Evolutionary conservation across 768 basidiomycete genomes (phyloP).

Genomic region (Hypholoma fasciculare): DNA sequence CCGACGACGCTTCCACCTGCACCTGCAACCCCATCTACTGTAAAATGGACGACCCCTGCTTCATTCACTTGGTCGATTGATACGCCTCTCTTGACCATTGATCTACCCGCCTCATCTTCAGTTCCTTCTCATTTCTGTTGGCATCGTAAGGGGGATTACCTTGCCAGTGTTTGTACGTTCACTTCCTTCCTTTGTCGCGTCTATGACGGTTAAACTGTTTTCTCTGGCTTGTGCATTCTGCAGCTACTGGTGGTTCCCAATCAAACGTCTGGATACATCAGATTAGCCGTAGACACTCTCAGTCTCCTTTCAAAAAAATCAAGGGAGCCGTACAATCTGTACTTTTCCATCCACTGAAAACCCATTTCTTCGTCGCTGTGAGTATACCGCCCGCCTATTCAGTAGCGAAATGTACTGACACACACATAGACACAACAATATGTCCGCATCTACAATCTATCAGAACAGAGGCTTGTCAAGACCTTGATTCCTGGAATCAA

Average conservation of each 20-base stretch:
- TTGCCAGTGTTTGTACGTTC: constrained; percentile 90
- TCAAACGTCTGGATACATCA: constrained; percentile 96
- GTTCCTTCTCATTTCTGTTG: constrained; percentile 81
- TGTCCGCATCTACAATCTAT: constrained; percentile 91
- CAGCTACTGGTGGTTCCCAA: constrained; percentile 69
- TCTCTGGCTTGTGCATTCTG: neutral
- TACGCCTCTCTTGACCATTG: constrained; percentile 58
- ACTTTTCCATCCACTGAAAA: constrained; percentile 91
- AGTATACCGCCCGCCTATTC: constrained; percentile 28
- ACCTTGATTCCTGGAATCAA: constrained; percentile 93
- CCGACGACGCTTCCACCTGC: constrained; percentile 64
- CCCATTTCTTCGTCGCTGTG: constrained; percentile 97
- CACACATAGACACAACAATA: constrained; percentile 86
- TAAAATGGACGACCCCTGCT: constrained; percentile 67
- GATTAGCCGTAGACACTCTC: constrained; percentile 88
- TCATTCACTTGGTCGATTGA: constrained; percentile 49
- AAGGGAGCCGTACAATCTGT: constrained; percentile 90
- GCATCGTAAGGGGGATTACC: constrained; percentile 95
- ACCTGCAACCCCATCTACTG: constrained; percentile 55
- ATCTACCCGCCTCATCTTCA: constrained; percentile 66
- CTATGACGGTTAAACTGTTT: too few species aligned
- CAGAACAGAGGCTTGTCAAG: constrained; percentile 90
- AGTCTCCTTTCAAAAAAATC: constrained; percentile 96
- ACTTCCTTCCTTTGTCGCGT: neutral
- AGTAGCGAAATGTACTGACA: constrained; percentile 9